phyloP scores from a whole-genome alignment of 768 basidiomycete genomes.

The Dentipellis fragilis region DNA sequence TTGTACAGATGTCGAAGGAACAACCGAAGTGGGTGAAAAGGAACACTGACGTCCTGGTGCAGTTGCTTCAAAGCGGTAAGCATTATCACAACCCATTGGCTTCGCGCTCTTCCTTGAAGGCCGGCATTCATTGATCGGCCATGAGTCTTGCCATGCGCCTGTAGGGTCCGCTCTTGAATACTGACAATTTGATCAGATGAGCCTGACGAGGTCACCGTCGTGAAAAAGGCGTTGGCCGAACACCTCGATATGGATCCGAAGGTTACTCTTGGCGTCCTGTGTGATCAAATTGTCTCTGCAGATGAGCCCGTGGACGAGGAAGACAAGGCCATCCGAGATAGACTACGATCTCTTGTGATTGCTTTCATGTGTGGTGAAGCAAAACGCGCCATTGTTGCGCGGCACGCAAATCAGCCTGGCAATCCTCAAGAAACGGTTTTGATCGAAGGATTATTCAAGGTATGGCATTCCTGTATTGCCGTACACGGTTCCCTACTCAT shows the following conservation, averaged over 20 bases:
- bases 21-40: constrained; percentile 53
- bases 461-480: constrained; percentile 21
- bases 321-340: constrained; percentile 45
- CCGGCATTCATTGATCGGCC: too few relatives aligned
- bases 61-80: constrained; percentile 66
- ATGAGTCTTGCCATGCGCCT: background rate
- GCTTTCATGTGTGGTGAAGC: constrained; percentile 48
- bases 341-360: constrained; percentile 48
- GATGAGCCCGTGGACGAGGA: constrained; percentile 47
- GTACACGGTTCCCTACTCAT: constrained; percentile 1
- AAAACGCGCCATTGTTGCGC: constrained; percentile 32
- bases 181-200: constrained; percentile 35
- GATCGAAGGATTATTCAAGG: constrained; percentile 38
- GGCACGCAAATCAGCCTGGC: constrained; percentile 30
- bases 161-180: background rate
- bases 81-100: background rate
- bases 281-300: constrained; percentile 50
- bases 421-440: constrained; percentile 39
- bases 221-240: constrained; percentile 46
- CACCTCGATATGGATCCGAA: constrained; percentile 57
- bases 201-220: constrained; percentile 50
- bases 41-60: constrained; percentile 69
- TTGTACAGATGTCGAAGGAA: constrained; percentile 38
- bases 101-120: too few relatives aligned
- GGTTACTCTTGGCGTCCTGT: constrained; percentile 54